A percentile compares a stretch with the other conserved stretches of the same genome.
phyloP scores from a whole-genome alignment of 192 early-diverging fungal genomes.

The Physocladia obscura region DNA sequence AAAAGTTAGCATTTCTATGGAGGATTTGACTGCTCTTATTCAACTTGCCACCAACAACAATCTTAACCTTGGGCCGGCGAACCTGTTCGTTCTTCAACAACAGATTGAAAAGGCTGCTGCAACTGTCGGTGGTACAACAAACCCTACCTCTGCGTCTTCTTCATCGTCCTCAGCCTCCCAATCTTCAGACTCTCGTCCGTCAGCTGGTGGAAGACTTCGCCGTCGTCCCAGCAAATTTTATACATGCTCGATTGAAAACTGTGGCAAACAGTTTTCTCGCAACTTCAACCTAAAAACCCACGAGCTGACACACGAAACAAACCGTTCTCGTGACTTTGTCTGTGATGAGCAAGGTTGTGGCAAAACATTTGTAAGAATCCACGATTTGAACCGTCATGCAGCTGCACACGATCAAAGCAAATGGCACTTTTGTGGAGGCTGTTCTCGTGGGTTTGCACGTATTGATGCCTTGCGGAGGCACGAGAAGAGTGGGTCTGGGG shows the following conservation, averaged over 20 bases:
- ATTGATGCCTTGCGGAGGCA: constrained; percentile 28
- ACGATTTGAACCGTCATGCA: constrained; percentile 67
- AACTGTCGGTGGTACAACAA: no score
- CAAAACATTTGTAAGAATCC: constrained; percentile 71
- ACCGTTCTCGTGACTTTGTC: constrained; percentile 62
- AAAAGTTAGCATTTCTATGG: constrained; percentile 13
- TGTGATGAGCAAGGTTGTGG: constrained; percentile 45
- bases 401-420: constrained; percentile 13
- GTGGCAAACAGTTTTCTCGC: constrained; percentile 63
- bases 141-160: not conserved
- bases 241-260: constrained; percentile 56
- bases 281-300: constrained; percentile 70
- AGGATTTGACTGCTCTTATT: constrained; percentile 5
- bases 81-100: no score
- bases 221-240: constrained; percentile 1
- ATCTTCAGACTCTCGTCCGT: not conserved
- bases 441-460: constrained; percentile 26
- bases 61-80: no score
- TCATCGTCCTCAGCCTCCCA: not conserved
- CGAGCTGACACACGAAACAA: constrained; percentile 54
- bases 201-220: not conserved
- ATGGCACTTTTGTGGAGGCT: constrained; percentile 25
- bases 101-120: not conserved
- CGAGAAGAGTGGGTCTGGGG: not conserved
- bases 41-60: not conserved